Percentiles rank a stretch among this genome's conserved stretches.
phyloP scores from a whole-genome alignment of 495 filamentous ascomycete species.

The Tuber magnatum region DNA sequence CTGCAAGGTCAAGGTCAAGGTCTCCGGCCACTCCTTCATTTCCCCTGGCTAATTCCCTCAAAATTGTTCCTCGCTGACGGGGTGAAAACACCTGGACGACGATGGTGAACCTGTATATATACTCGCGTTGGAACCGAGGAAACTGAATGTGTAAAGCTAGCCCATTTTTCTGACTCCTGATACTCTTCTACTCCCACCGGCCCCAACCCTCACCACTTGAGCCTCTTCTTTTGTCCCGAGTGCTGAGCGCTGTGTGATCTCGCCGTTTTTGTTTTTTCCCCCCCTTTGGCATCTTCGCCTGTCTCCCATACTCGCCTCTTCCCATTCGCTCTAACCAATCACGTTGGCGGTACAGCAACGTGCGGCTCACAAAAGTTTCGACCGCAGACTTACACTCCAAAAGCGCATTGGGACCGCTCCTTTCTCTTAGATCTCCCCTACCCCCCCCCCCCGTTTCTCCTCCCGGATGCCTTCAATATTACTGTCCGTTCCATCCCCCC shows the following conservation, averaged over 20 bases:
- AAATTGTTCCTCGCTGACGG: not conserved
- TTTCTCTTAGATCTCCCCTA: conserved; percentile 13
- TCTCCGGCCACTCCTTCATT: not conserved
- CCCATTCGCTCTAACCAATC: not conserved
- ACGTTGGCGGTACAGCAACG: not conserved
- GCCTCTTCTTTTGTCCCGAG: not conserved
- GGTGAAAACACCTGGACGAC: not conserved
- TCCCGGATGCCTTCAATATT: conserved; percentile 21
- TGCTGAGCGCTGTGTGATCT: not conserved
- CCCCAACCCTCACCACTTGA: not conserved
- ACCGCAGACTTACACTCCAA: not conserved
- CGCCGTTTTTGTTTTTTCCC: not conserved
- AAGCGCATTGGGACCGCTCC: not conserved
- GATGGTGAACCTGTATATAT: not conserved
- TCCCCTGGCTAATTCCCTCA: not conserved
- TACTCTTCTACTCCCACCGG: not conserved
- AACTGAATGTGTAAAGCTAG: not conserved
- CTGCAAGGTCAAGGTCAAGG: not conserved
- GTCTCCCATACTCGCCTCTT: not conserved
- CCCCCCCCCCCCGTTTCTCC: conserved; percentile 7
- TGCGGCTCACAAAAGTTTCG: conserved; percentile 2
- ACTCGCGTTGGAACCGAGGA: not conserved
- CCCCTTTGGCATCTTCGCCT: not conserved
- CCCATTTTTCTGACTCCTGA: not conserved
- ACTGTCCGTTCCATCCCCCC: conserved; percentile 11